Evolutionary conservation across 768 basidiomycete genomes (phyloP), one percentile per base, ranked within the genome.

Genomic region (Nevesoporus exiguus): DNA sequence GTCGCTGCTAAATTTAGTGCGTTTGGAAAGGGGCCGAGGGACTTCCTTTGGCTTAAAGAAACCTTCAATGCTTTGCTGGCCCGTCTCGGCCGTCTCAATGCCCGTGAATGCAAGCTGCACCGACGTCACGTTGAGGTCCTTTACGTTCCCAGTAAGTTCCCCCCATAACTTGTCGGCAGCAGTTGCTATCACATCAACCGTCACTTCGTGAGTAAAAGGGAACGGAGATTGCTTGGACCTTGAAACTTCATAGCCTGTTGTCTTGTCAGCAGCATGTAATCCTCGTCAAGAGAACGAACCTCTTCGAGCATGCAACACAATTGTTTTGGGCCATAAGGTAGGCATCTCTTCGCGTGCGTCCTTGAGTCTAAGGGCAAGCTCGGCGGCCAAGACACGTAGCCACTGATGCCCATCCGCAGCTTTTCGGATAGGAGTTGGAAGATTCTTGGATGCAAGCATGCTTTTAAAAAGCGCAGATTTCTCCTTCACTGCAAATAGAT

Each of bases 361-460:
- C 31, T 82, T 84, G 31, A 99, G 76, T 45, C 97, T 79, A 9
- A 95, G 76, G 7, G 90, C 84, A 19, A 99, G 78, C 63, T 99
- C 97, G 14, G 93, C 90, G 31, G 93, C 87, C 25, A 98, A 80
- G 10, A 98, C 87, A 10, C 88, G 79, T 43, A 99, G 82, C 97
- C 97, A 98, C 51, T 93, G 91, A 42, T 82, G 77, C 0, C 93
- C 95, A 55, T 94, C 86, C 3, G 82, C 76, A 14, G 80, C 72
- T 39, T 83, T 86, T 7, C 79, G 88, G 22, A 98, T 83, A 0
- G 89, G 81, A 31, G 84, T 82, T 0, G 87, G 84, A 22, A 98
- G 80, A 64, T 98, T 98, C 70, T 99, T 99, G n/a, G 93, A 88
- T 0, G 93, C 92, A 49, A 93, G 74, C 96, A 98, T 98, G 62